These are phyloP conservation scores for Dictyostelium intermedium DNA, from an alignment of 78 protist species.

Conservation along the genomic window DNA sequence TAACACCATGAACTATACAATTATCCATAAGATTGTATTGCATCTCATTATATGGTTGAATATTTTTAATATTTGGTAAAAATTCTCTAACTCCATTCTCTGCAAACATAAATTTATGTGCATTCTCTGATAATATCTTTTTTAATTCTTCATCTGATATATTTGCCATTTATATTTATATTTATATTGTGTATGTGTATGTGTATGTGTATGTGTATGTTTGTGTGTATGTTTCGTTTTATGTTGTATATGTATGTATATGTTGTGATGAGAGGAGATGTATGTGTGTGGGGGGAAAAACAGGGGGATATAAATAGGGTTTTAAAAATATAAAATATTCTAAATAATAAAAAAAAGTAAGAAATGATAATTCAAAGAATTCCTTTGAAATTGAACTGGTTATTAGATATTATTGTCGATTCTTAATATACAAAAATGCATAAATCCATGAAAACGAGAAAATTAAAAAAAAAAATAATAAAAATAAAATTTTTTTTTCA, in stretches of 20 bases:
- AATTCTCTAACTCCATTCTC: background rate
- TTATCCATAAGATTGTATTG: background rate
- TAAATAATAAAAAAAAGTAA: too few species aligned
- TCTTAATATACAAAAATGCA: background rate
- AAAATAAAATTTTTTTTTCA: background rate
- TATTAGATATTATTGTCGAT: background rate
- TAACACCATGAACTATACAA: constrained; percentile 27
- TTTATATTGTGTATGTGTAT: background rate
- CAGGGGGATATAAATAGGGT: too few species aligned
- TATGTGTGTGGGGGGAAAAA: too few species aligned
- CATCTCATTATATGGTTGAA: constrained; percentile 41
- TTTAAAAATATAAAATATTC: too few species aligned
- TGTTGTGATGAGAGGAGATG: too few species aligned
- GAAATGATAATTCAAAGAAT: background rate
- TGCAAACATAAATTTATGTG: constrained; percentile 2
- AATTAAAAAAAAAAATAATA: too few species aligned
- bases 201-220: background rate
- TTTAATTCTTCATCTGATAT: constrained; percentile 15
- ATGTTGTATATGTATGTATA: background rate
- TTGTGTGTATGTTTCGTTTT: background rate
- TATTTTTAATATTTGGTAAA: constrained; percentile 16
- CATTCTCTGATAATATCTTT: background rate
- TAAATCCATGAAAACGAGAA: background rate
- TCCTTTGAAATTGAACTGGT: background rate
- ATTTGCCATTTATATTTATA: background rate